Evolutionary conservation across 2,329 filamentous ascomycete species (phyloP), one percentile per base, ranked within the genome.

Genomic region (Cryphonectria parasitica): DNA sequence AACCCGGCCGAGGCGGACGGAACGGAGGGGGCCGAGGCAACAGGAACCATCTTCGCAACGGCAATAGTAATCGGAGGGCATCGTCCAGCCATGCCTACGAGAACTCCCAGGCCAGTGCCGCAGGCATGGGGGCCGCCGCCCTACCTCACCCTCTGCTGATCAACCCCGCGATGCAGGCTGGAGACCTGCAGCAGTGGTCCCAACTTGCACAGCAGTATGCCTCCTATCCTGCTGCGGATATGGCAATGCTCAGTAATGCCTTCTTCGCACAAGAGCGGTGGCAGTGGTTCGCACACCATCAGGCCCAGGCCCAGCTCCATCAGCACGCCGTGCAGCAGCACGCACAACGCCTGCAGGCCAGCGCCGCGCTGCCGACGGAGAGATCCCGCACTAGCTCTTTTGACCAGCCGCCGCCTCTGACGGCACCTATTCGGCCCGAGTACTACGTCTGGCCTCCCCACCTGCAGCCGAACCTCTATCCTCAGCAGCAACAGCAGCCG

Each of bases 331-430:
- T 83, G 69, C 79, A 83, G 69, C 79, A 83, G 71, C 83, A 81
- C 78, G 82, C 79, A 67, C 82, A 81, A 75, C 83, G 80, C 77
- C 79, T 83, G 76, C 82, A 81, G 73, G 78, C 77, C 66, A 78
- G 75, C 70, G 77, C 81, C 68, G 72, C 80, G 54, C 77, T 81
- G 74, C 69, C 77, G 6, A 69, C 83, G 69, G 83, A 88, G 75
- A 80, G 89, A 73, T 86, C 88, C 52, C 85, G 89, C 72, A 90
- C 88, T 8, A 89, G 87, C 76, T 90, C 88, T 17, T 88, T 90
- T 75, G 89, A 91, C 75, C 89, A 86, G 68, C 54, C 66, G 36
- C 83, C 87, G 25, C 88, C 89, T 6, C 77, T 89, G 52, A 87
- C 83, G n/a, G 87, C 88, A 0, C 87, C 89, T 2, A 76, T 89